Conservation (phyloP, 257 asterid genomes). For the Fraxinus quadrangulata region DNA sequence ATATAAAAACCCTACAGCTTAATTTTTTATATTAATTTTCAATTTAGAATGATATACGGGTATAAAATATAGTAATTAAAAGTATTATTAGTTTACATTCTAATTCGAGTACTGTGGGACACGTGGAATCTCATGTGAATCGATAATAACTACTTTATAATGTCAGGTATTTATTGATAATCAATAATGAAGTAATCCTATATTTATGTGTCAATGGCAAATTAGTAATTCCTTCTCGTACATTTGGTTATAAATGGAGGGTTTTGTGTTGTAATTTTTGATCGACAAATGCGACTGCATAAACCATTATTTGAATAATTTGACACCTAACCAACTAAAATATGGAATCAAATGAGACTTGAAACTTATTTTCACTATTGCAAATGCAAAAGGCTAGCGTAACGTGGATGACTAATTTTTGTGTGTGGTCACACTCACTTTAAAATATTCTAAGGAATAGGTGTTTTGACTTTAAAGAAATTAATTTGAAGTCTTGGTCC, state of each 20-base stretch:
- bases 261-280: not conserved
- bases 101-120: not conserved
- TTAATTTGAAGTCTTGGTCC: not conserved
- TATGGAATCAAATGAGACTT: not conserved
- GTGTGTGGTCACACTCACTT: constrained; percentile 4
- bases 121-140: not conserved
- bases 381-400: not conserved
- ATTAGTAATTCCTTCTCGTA: no score
- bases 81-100: not conserved
- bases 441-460: not conserved
- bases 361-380: not conserved
- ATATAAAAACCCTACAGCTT: not conserved
- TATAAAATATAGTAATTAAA: not conserved
- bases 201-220: not conserved
- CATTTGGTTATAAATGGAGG: not conserved
- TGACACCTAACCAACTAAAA: not conserved
- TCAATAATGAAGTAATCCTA: no score
- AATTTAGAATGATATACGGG: no score
- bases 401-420: not conserved
- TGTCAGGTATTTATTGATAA: no score
- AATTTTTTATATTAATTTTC: constrained; percentile 17
- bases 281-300: not conserved
- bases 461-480: not conserved
- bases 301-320: not conserved
- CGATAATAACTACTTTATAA: not conserved